phyloP scores from a whole-genome alignment of 768 basidiomycete species.

The Tricholoma sp. region DNA sequence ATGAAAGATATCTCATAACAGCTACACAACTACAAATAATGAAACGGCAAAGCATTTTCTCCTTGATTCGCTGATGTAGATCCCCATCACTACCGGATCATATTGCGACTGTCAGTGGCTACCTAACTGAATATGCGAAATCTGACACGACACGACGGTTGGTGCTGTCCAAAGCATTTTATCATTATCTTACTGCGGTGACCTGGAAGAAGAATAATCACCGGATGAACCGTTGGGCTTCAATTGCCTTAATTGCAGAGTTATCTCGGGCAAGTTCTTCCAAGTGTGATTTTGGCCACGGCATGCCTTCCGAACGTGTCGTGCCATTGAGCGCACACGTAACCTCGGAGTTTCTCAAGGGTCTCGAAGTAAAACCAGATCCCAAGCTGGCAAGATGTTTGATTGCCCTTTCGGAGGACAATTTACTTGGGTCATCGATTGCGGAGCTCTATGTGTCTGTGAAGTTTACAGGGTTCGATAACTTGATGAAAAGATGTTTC shows the following conservation, averaged over 20 bases:
- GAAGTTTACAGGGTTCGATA: background rate
- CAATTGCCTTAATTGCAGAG: background rate
- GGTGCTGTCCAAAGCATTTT: background rate
- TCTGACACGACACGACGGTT: background rate
- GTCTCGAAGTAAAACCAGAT: background rate
- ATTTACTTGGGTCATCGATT: background rate
- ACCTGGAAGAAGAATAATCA: background rate
- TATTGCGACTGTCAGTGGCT: background rate
- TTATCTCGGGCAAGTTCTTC: background rate
- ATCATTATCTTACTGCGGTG: background rate
- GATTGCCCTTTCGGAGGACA: background rate
- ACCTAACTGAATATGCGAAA: background rate
- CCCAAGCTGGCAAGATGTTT: background rate
- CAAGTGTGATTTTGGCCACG: background rate
- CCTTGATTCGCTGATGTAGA: too few relatives aligned
- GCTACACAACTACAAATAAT: too few relatives aligned
- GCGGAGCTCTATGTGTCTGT: background rate
- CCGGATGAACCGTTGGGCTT: background rate
- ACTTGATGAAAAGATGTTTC: background rate
- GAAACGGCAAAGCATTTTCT: too few relatives aligned
- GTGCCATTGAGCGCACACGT: background rate
- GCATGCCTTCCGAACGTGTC: background rate
- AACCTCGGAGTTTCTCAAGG: background rate
- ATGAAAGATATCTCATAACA: too few relatives aligned
- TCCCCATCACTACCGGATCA: background rate